Base-by-base conservation (phyloP, 208 protist species). In the Herpetomonas samuelpessoai region DNA sequence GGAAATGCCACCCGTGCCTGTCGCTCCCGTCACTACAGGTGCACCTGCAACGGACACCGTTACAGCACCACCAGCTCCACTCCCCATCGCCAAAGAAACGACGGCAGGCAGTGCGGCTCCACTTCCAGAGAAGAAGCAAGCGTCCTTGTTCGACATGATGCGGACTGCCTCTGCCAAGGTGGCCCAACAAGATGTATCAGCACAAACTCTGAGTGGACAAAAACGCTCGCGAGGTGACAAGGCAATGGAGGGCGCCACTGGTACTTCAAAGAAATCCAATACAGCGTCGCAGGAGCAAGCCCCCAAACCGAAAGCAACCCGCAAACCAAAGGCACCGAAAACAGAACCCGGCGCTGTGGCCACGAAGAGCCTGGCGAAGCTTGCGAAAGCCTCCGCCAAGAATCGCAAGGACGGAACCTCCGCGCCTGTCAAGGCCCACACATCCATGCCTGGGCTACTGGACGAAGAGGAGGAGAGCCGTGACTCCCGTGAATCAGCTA, bases 371-470 rank as follows among this genome's bases (percentile, higher is more conserved):
- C 53, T 93, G 24, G 58, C 77, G 19, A 92, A 91, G 52, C 62
- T 92, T 26, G 80, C 85, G 1, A 84, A 82, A 31, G 83, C 85
- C 10, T 91, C 85, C 2, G 62, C 54, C 6, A 79, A 67, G 62
- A 73, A 69, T 7, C 63, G 44, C 10, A 48, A 48, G 22, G 44
- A 4, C 3, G 44, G 22, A 7, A 19, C 16, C 10, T 9, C 14
- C 9, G 9, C 6, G 9, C 18, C 18, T 6, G 44, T 19, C 4
- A 22, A 24, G 44, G 4, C 19, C 9, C 44, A 10, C 16, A 55
- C 21, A 57, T 76, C 65, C 47, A 76, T 53, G 60, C 59, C 25
- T 58, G 75, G 39, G 51, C 35, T 76, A 21, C 50, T 76, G 1
- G 68, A 75, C 29, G 61, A 70, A 14, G 74, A 76, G 27, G 51